phyloP scores from a whole-genome alignment of 108 stramenopile species.

The Nannochloropsis oceanica region DNA sequence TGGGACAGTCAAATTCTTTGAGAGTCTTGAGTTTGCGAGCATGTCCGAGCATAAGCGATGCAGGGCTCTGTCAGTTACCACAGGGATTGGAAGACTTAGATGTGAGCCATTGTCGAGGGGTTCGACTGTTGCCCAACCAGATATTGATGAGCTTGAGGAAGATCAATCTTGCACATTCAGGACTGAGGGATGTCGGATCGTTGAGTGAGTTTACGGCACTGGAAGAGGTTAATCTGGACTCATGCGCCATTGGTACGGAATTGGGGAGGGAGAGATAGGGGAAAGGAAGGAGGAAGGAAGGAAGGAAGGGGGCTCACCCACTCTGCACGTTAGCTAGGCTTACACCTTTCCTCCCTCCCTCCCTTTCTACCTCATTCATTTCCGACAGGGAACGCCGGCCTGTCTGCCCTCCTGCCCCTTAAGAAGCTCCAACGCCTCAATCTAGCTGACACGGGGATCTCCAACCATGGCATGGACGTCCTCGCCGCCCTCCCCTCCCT shows the following conservation, averaged over 20 bases:
- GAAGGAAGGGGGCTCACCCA: too few relatives aligned
- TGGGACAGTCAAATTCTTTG: not conserved
- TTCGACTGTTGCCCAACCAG: not conserved
- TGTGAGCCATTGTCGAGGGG: not conserved
- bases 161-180: not conserved
- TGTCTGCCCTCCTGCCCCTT: not conserved
- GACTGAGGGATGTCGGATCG: not conserved
- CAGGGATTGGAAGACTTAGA: not conserved
- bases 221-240: not conserved
- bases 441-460: not conserved
- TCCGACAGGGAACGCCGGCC: not conserved
- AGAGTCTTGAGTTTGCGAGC: not conserved
- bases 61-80: not conserved
- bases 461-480: not conserved
- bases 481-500: not conserved
- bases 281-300: too few relatives aligned
- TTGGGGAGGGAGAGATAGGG: too few relatives aligned
- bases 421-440: not conserved
- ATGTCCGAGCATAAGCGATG: not conserved
- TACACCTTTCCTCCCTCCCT: too few relatives aligned
- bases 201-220: not conserved
- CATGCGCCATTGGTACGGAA: not conserved
- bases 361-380: not conserved
- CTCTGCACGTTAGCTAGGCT: too few relatives aligned
- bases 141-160: not conserved